Conservation (phyloP, 306 rosid genomes). For the Begonia masoniana region DNA sequence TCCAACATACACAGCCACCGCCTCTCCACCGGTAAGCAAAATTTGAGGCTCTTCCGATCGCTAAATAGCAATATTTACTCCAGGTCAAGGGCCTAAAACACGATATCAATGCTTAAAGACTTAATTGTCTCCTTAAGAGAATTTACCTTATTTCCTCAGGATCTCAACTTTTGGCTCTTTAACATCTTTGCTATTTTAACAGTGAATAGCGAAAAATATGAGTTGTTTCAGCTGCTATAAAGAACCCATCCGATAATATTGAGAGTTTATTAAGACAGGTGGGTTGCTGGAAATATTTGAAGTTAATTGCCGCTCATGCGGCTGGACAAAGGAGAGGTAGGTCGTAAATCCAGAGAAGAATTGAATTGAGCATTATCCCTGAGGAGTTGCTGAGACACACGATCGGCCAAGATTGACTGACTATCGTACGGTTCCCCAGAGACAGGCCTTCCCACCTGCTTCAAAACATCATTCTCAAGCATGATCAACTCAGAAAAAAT, state of each 20-base stretch:
- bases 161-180: neutral
- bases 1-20: no score
- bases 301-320: constrained; percentile 49
- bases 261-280: constrained; percentile 13
- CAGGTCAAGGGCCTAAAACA: no score
- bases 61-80: neutral
- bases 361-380: constrained; percentile 50
- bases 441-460: constrained; percentile 37
- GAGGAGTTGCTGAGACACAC: constrained; percentile 70
- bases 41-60: neutral
- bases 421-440: constrained; percentile 47
- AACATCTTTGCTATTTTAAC: neutral
- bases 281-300: constrained; percentile 14
- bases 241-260: constrained; percentile 10
- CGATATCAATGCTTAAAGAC: neutral
- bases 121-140: neutral
- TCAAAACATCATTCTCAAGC: constrained; percentile 45
- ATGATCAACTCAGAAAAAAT: constrained; percentile 46
- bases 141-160: neutral
- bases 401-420: constrained; percentile 84
- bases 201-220: neutral
- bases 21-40: neutral
- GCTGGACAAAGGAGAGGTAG: constrained; percentile 45
- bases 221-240: neutral
- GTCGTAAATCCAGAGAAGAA: constrained; percentile 60